phyloP scores from a whole-genome alignment of 495 filamentous ascomycete species.

The Trichocladium uniseriatum region DNA sequence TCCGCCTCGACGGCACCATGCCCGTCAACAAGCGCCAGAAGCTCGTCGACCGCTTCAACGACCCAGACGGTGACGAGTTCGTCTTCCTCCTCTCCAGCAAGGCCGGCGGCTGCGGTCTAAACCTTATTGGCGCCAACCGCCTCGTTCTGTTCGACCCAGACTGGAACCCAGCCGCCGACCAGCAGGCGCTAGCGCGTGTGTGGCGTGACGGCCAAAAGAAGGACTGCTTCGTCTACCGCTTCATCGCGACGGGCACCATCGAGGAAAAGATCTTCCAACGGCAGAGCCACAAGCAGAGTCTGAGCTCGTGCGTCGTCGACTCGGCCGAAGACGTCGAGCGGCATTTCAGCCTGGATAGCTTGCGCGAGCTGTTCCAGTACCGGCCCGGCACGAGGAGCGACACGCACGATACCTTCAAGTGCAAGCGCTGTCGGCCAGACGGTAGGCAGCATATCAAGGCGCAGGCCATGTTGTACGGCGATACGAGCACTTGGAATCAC shows the following conservation, averaged over 20 bases:
- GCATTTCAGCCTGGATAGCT: constrained; percentile 82
- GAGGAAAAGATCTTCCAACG: constrained; percentile 99
- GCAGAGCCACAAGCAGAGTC: constrained; percentile 93
- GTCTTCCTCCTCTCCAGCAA: constrained; percentile 94
- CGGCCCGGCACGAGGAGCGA: constrained; percentile 74
- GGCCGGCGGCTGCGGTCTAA: constrained; percentile 93
- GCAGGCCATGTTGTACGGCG: constrained; percentile 89
- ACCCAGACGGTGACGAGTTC: constrained; percentile 84
- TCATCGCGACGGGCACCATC: constrained; percentile 95
- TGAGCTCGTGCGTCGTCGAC: constrained; percentile 97
- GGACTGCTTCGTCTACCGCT: constrained; percentile 97
- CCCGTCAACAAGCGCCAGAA: constrained; percentile 94
- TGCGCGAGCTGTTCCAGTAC: constrained; percentile 92
- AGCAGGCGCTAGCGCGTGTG: constrained; percentile 92
- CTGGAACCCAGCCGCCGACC: constrained; percentile 98
- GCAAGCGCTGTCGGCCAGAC: constrained; percentile 84
- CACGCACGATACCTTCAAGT: constrained; percentile 98
- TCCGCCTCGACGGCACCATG: constrained; percentile 95
- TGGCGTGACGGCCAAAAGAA: constrained; percentile 99
- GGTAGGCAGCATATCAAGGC: constrained; percentile 82
- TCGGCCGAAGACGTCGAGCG: constrained; percentile 93
- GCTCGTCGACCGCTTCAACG: constrained; percentile 96
- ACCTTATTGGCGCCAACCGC: constrained; percentile 93
- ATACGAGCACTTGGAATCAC: constrained; percentile 99
- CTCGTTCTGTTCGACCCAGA: constrained; percentile 97